Percentiles rank a stretch among this genome's conserved stretches.
phyloP scores from a whole-genome alignment of 768 basidiomycete species.

The Amanita pallidorosea region DNA sequence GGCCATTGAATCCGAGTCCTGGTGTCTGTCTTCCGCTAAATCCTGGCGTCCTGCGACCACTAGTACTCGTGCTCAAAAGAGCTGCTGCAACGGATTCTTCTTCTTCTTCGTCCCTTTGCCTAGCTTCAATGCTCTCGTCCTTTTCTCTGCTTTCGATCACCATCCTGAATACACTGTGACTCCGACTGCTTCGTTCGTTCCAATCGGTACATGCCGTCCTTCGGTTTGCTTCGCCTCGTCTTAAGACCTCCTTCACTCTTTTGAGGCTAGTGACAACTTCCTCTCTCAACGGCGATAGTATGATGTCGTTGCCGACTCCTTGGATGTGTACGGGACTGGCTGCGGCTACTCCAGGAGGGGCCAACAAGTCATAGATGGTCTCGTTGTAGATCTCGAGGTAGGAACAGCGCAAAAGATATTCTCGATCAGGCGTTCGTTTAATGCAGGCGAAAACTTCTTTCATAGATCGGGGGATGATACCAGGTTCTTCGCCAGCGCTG shows the following conservation, averaged over 20 bases:
- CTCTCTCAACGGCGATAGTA: conserved; percentile 73
- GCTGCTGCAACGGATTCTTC: conserved; percentile 9
- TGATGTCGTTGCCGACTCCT: conserved; percentile 48
- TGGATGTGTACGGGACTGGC: conserved; percentile 64
- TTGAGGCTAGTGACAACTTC: conserved; percentile 90
- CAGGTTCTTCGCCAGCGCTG: conserved; percentile 58
- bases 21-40: conserved; percentile 30
- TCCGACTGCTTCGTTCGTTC: conserved; percentile 92
- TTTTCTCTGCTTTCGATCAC: conserved; percentile 82
- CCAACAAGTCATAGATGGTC: conserved; percentile 75
- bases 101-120: conserved; percentile 10
- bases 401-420: conserved; percentile 91
- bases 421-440: conserved; percentile 62
- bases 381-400: conserved; percentile 99
- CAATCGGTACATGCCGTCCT: conserved; percentile 96
- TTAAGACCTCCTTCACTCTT: conserved; percentile 75
- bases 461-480: conserved; percentile 91
- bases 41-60: conserved; percentile 35
- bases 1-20: conserved; percentile 29
- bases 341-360: conserved; percentile 44
- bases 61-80: background rate
- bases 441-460: conserved; percentile 86
- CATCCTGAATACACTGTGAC: conserved; percentile 89
- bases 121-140: conserved; percentile 30
- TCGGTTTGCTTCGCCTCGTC: conserved; percentile 77